Evolutionary conservation across 2,329 filamentous ascomycete species (phyloP), one percentile per base, ranked within the genome.

Genomic region (Biscogniauxia mediterranea): DNA sequence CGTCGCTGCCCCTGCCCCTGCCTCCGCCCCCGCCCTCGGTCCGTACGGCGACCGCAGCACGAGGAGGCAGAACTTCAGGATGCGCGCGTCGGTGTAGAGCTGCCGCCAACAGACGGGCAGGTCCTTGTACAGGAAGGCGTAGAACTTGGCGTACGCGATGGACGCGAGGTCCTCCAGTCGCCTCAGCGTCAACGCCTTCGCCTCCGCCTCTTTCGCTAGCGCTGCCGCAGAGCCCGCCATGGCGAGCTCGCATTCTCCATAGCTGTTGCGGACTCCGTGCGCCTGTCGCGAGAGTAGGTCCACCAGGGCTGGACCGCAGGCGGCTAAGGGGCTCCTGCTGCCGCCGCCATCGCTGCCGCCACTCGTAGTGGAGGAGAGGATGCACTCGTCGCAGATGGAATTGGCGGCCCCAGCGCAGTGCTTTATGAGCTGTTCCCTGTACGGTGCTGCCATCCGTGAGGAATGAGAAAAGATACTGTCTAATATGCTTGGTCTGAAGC

Each of bases 81-180:
- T 81, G 59, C 85, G 84, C 1, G 88, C 85, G 59, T 93, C 89
- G 0, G 88, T 88, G 71, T 91, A 93, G 5, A 93, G 75, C 64
- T 86, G 80, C 23, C 88, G 80, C 91, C 91, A 95, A 69, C 83
- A 85, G 8, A 74, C 70, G 0, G 89, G 89, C 5, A 94, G 83
- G 32, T 87, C 80, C 63, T 83, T 84, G 72, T 86, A 93, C 1
- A 86, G 82, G 63, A 85, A 92, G 3, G 88, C 83, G 68, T 93
- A 89, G 63, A 94, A 85, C 65, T 87, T 89, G 51, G 84, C 78
- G 59, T 87, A 86, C 0, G 89, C 84, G 15, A 90, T 75, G 7
- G 80, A 78, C 5, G 86, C 75, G 17, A 89, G 74, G 60, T 89
- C 84, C 42, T 83, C 75, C n/a, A 86, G 73, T 54, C 85, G 77